Evolutionary conservation across 495 filamentous ascomycete genomes (phyloP), one percentile per base, ranked within the genome.

Genomic region (Pseudomonodictys pantanalensis): DNA sequence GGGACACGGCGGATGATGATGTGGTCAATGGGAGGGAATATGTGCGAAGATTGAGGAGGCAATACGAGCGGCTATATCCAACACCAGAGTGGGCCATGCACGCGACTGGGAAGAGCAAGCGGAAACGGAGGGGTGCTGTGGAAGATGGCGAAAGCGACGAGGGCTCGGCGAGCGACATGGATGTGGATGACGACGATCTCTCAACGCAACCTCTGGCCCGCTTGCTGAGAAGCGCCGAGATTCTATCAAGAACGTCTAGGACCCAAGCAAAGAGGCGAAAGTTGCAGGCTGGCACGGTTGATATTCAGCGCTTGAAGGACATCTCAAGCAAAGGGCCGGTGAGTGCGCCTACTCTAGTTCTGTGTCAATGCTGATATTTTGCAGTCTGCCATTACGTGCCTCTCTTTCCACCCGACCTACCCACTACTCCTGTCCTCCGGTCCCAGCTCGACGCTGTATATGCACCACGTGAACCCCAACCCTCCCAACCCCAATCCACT

Each of bases 371-470:
- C n/a, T 23, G 11, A 44, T 45, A 18, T 38, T 10, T 18, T 48
- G 25, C 50, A 87, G 77, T 95, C 90, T 15, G 82, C 88, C 12
- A 83, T 97, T 67, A 86, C 85, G 22, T 90, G 90, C 17, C 84
- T 98, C 33, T 79, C 79, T 12, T 96, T 97, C 80, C 93, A 98
- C 76, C 92, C 92, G 28, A 76, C 80, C 51, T 85, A 90, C 64
- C 90, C 93, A 2, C 83, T 98, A 30, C 79, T 98, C 30, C 84
- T 98, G 60, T 93, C 91, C 50, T 89, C 91, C 29, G 92, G 91
- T 24, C 84, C 84, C 26, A 86, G 91, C 43, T 89, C 88, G 28
- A 87, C 91, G 12, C 79, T 97, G 57, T 91, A 85, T 71, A 79
- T 98, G 25, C 89, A 97, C 73, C 92, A 96, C 63, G 83, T 97